Evolutionary conservation across 108 stramenopile genomes (phyloP), one percentile per base, ranked within the genome.

Genomic region (Discostella pseudostelligera): DNA sequence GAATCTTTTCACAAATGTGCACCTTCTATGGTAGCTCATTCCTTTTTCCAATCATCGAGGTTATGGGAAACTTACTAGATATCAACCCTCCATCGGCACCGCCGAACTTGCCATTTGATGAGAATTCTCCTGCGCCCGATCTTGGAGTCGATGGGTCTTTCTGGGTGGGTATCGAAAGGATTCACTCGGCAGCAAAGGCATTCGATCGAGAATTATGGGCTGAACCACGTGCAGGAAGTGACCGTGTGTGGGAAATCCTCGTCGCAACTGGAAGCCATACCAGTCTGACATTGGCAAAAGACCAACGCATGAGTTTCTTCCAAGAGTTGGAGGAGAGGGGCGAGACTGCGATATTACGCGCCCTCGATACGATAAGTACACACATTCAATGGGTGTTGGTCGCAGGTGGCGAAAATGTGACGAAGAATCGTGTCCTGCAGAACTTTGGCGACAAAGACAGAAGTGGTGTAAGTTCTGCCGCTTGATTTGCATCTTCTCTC

Each of bases 171-270:
- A 67, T 92, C 21, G 91, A 92, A 73, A 84, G 87, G 25, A 79
- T 92, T 26, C 86, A 89, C 70, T 86, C 87, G 21, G 91, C 88
- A 26, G 86, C 86, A 47, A 92, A 92, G 65, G 74, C 87, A 19
- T 92, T 89, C 80, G 91, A 92, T 66, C 73, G 91, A 4, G 91
- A 92, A 58, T 42, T 92, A 49, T 92, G 88, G 88, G 91, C 91
- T 9, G 91, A 92, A 66, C 82, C 77, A 48, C 74, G 86, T n/a
- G 64, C 76, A 39, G 91, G 80, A 1, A 84, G 83, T 57, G 83
- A 77, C 26, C 86, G 91, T 26, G 91, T 92, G 12, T 92, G 87
- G 87, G 91, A 92, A 51, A 83, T 85, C 54, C 72, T 92, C 26
- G 56, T 64, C 11, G 51, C 69, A 1, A 85, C 82, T 62, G 81